Evolutionary conservation across 371 early-diverging fungal genomes (phyloP).

Genomic region (Dichotomocladium elegans): DNA sequence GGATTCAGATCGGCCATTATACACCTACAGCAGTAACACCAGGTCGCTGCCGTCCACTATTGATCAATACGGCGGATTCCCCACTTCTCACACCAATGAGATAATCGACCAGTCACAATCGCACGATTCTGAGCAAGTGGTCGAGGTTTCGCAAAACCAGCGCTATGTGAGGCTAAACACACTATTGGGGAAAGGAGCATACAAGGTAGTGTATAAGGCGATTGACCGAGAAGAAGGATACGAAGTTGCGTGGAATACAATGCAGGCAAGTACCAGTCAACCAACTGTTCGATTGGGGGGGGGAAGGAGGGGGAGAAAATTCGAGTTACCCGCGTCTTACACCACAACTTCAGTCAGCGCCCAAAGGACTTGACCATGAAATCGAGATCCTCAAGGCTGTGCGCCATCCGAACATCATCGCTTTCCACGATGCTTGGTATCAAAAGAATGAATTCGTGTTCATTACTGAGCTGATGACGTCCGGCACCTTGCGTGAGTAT

Average conservation of each 20-base stretch:
- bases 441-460: constrained; percentile 75
- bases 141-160: constrained; percentile 39
- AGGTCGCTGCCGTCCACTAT: not conserved
- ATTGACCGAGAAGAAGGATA: constrained; percentile 86
- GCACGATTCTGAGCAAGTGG: constrained; percentile 40
- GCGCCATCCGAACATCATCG: constrained; percentile 87
- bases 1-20: not conserved
- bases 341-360: not conserved
- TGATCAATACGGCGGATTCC: constrained; percentile 37
- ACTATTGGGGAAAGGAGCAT: constrained; percentile 79
- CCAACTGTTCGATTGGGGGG: not conserved
- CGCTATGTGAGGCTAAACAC: constrained; percentile 68
- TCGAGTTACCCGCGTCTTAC: not conserved
- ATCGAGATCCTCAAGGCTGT: constrained; percentile 72
- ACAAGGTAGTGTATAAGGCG: constrained; percentile 86
- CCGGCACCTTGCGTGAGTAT: constrained; percentile 81
- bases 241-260: constrained; percentile 89
- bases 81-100: constrained; percentile 25
- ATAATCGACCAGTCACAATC: constrained; percentile 42
- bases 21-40: constrained; percentile 1
- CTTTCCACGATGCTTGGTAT: constrained; percentile 68
- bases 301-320: not conserved
- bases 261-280: constrained; percentile 38
- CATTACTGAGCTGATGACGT: constrained; percentile 92
- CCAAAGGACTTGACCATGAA: constrained; percentile 48